Evolutionary conservation across 2,329 filamentous ascomycete genomes (phyloP), one percentile per base, ranked within the genome.

Genomic region (Pyrenochaeta sp.): DNA sequence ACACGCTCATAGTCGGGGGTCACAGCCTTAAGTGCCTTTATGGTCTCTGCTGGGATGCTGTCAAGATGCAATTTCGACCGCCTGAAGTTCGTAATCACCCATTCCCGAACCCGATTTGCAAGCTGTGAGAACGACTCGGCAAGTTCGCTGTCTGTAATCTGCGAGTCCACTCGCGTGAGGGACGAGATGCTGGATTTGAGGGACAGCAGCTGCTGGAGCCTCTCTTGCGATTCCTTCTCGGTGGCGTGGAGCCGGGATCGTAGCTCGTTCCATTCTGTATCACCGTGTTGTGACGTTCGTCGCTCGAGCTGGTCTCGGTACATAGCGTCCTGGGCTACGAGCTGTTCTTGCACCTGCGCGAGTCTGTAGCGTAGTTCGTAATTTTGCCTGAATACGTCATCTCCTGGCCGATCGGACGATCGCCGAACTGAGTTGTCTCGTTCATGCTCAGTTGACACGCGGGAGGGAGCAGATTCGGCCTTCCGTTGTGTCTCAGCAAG

Each of bases 141-240:
- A 70, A 92, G 85, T 10, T 87, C 86, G 73, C 90, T 87, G 68
- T 92, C 90, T 60, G 87, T 88, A 45, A 80, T 76, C 60, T 88
- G 85, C 24, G 85, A 85, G 30, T 87, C 86, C 49, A 83, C 81
- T 32, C 88, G 80, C 9, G 89, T 90, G 61, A 85, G 86, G 24
- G 84, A 86, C 67, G 89, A 90, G 56, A 92, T 89, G 80, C 86
- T 91, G 66, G 88, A 87, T 80, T 92, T 92, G 58, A 92, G 79
- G 2, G 88, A 88, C 9, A 86, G 77, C 0, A 91, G 83, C 75
- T 91, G 89, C 2, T 81, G 80, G 52, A 84, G 78, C 58, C 90
- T 76, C 48, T 80, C 78, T 24, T 80, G 76, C 3, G 86, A 81
- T 74, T 89, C 86, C 25, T 85, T 83, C 52, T 90, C 86, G n/a